phyloP scores from a whole-genome alignment of 2,329 filamentous ascomycete genomes.

The Ophiostoma piceae region DNA sequence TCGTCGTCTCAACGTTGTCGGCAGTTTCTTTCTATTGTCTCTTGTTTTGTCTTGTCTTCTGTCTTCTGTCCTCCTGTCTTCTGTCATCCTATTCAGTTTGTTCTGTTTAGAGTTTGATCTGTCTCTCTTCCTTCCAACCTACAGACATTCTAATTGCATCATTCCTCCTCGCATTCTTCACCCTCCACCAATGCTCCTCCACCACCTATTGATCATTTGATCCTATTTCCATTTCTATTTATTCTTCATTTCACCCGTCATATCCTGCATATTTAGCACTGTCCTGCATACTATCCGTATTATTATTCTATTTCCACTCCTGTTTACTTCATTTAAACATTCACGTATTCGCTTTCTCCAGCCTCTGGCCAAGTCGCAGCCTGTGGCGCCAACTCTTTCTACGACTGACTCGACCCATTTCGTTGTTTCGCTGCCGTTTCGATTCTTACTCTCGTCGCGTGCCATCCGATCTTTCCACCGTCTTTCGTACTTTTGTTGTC shows the following conservation, averaged over 20 bases:
- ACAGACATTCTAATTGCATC: background rate
- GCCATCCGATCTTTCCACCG: background rate
- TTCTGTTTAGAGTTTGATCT: background rate
- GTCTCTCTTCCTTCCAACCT: background rate
- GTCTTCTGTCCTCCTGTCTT: background rate
- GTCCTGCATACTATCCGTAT: background rate
- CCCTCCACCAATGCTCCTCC: background rate
- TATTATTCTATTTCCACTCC: background rate
- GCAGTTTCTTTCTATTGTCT: background rate
- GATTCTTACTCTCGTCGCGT: background rate
- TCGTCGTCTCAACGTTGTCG: background rate
- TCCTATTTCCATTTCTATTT: background rate
- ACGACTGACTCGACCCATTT: slow-evolving; percentile 3
- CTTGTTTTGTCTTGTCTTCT: background rate
- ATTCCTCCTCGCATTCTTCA: background rate
- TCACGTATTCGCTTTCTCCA: slow-evolving; percentile 11
- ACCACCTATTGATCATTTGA: background rate
- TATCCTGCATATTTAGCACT: background rate
- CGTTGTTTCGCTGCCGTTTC: slow-evolving; percentile 1
- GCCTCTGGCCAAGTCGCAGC: background rate
- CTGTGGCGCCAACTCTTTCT: background rate
- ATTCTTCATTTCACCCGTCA: background rate
- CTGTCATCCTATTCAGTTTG: background rate
- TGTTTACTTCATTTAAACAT: background rate
- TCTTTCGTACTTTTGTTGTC: background rate